Evolutionary conservation across 2,329 filamentous ascomycete genomes (phyloP).

Genomic region (Fusarium coicis): DNA sequence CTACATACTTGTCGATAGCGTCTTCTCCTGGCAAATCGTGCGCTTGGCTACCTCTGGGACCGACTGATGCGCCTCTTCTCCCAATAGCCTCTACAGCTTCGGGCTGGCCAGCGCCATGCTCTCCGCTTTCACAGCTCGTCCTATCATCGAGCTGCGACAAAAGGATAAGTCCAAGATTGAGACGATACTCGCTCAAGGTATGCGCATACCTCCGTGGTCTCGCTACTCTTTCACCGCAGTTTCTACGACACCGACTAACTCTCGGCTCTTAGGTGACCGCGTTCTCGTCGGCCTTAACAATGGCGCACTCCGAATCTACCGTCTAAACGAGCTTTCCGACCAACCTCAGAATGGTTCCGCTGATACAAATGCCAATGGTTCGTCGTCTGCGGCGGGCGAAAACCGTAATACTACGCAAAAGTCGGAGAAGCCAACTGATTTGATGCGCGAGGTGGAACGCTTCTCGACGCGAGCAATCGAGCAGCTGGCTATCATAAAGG

Average conservation of each 20-base stretch:
- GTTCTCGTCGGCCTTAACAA: slow-evolving; percentile 92
- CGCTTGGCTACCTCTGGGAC: not conserved
- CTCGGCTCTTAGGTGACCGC: slow-evolving; percentile 74
- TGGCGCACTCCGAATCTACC: slow-evolving; percentile 88
- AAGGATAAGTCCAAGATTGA: slow-evolving; percentile 98
- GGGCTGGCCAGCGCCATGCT: slow-evolving; percentile 77
- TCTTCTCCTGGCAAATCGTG: not conserved
- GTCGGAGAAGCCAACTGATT: slow-evolving; percentile 73
- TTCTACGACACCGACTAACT: not conserved
- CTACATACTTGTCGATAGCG: not conserved
- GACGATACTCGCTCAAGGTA: slow-evolving; percentile 91
- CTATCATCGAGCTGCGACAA: slow-evolving; percentile 95
- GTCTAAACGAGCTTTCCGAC: slow-evolving; percentile 75
- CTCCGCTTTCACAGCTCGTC: slow-evolving; percentile 95
- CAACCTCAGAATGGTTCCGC: slow-evolving; percentile 50
- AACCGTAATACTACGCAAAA: slow-evolving; percentile 45
- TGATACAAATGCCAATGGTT: slow-evolving; percentile 42
- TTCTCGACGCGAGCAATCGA: slow-evolving; percentile 92
- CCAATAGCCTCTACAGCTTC: slow-evolving; percentile 47
- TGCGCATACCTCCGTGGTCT: slow-evolving; percentile 14
- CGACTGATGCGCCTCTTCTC: slow-evolving; percentile 47
- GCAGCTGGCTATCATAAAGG: slow-evolving; percentile 94
- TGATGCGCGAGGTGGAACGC: slow-evolving; percentile 91
- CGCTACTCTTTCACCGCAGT: not conserved
- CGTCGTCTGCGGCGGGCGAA: slow-evolving; percentile 46